A percentile compares a stretch with the other conserved stretches of the same genome.
phyloP scores from a whole-genome alignment of 2,329 filamentous ascomycete genomes.

The Fusarium zealandicum region DNA sequence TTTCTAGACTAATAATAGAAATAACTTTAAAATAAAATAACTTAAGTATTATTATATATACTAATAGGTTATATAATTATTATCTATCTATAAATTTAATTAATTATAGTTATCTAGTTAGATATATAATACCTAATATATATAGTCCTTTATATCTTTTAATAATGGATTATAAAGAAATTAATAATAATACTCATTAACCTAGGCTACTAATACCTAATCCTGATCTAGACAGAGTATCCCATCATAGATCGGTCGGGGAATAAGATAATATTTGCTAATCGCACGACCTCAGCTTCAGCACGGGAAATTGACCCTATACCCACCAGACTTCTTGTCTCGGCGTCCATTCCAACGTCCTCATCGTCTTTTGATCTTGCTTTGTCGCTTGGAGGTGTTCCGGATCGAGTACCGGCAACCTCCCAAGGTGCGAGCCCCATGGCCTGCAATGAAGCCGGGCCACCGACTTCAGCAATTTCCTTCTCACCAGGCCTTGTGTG shows the following conservation, averaged over 20 bases:
- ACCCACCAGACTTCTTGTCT: conserved; percentile 39
- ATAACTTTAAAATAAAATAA: not conserved
- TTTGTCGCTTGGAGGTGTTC: conserved; percentile 39
- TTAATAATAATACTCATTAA: too few relatives aligned
- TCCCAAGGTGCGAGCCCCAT: conserved; percentile 65
- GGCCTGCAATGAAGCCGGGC: conserved; percentile 59
- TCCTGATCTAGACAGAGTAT: conserved; percentile 42
- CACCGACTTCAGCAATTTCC: conserved; percentile 60
- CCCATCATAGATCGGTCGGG: conserved; percentile 55
- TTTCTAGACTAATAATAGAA: too few relatives aligned
- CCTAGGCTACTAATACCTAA: too few relatives aligned
- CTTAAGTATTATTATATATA: too few relatives aligned
- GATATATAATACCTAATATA: too few relatives aligned
- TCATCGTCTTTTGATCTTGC: conserved; percentile 35
- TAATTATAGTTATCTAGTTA: too few relatives aligned
- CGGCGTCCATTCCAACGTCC: conserved; percentile 41
- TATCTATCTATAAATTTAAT: too few relatives aligned
- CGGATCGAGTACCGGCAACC: conserved; percentile 43
- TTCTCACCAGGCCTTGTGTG: conserved; percentile 57
- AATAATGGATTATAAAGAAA: too few relatives aligned
- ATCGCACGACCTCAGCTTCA: conserved; percentile 60
- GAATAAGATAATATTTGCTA: conserved; percentile 65
- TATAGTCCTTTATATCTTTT: too few relatives aligned
- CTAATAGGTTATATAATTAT: too few relatives aligned
- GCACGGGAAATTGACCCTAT: conserved; percentile 46